phyloP scores from a whole-genome alignment of 352 stramenopile species.

The Phytophthora podocarpi region DNA sequence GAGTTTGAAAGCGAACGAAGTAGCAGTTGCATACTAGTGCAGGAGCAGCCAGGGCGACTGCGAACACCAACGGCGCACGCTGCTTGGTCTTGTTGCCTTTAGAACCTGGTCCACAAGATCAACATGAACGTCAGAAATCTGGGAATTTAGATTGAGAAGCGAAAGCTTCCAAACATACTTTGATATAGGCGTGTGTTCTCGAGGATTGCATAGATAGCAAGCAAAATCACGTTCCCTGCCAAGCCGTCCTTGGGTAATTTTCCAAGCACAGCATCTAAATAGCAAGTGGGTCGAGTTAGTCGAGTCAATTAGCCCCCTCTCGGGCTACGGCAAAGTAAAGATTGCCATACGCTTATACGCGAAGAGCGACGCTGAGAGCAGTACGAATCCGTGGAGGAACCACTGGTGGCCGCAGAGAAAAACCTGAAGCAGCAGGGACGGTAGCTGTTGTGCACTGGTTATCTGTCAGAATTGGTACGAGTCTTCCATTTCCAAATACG shows the following conservation, averaged over 20 bases:
- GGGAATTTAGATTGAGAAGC: neutral
- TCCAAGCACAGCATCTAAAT: slow-evolving; percentile 53
- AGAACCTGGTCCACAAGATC: slow-evolving; percentile 42
- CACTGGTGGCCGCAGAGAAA: slow-evolving; percentile 73
- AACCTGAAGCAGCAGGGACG: slow-evolving; percentile 65
- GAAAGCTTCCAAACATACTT: slow-evolving; percentile 29
- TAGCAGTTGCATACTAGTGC: slow-evolving; percentile 74
- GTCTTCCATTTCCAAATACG: neutral
- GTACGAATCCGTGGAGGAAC: slow-evolving; percentile 71
- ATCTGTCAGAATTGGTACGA: neutral
- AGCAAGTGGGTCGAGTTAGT: neutral
- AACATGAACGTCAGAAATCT: neutral
- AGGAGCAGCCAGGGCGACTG: slow-evolving; percentile 55
- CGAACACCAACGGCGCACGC: slow-evolving; percentile 57
- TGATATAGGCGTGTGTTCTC: slow-evolving; percentile 73
- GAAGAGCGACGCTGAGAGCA: slow-evolving; percentile 54
- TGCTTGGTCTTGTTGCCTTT: slow-evolving; percentile 87
- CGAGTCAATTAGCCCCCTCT: neutral
- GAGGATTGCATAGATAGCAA: slow-evolving; percentile 64
- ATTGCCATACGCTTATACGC: slow-evolving; percentile 67
- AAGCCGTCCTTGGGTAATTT: slow-evolving; percentile 56
- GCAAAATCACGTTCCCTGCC: slow-evolving; percentile 64
- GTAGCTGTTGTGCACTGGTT: slow-evolving; percentile 33
- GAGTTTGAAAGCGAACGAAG: slow-evolving; percentile 78
- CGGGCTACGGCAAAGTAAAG: neutral